Evolutionary conservation across 441 rosid genomes (phyloP).

Genomic region (Dalechampia spathulata): DNA sequence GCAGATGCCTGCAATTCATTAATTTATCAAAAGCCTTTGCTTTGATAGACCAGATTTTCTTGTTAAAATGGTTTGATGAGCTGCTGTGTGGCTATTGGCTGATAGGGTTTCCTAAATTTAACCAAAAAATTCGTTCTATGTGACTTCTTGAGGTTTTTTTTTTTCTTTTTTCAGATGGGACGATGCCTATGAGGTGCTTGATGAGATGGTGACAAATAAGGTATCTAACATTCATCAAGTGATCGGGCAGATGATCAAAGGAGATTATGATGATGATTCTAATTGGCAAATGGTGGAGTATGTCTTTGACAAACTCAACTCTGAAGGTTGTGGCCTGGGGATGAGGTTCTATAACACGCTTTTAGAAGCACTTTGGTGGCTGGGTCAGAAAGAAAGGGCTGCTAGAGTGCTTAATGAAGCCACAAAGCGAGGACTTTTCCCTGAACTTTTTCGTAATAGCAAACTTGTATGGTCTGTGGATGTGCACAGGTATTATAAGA

Average conservation of each 20-base stretch:
- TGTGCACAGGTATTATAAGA: conserved; percentile 58
- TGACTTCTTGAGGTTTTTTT: conserved; percentile 10
- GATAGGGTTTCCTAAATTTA: background rate
- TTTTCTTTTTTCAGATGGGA: conserved; percentile 56
- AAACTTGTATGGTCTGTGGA: conserved; percentile 87
- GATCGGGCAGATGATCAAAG: conserved; percentile 88
- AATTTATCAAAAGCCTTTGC: too few relatives aligned
- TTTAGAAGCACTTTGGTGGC: conserved; percentile 95
- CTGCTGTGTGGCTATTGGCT: background rate
- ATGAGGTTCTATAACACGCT: conserved; percentile 88
- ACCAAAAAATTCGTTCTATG: background rate
- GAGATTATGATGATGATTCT: conserved; percentile 73
- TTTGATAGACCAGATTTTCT: too few relatives aligned
- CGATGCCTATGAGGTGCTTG: conserved; percentile 60
- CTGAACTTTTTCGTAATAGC: conserved; percentile 80
- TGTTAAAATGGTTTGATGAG: too few relatives aligned
- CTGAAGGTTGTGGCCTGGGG: conserved; percentile 88
- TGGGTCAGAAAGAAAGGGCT: conserved; percentile 84
- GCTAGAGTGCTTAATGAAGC: conserved; percentile 82
- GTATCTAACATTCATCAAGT: conserved; percentile 84
- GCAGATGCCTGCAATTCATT: too few relatives aligned
- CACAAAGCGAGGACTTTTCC: conserved; percentile 75
- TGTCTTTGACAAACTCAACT: conserved; percentile 73
- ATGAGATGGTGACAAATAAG: conserved; percentile 73
- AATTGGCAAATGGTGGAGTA: conserved; percentile 97